These are phyloP conservation scores for Ajuga reptans DNA, from an alignment of 305 asterid species.

Conservation along the genomic window DNA sequence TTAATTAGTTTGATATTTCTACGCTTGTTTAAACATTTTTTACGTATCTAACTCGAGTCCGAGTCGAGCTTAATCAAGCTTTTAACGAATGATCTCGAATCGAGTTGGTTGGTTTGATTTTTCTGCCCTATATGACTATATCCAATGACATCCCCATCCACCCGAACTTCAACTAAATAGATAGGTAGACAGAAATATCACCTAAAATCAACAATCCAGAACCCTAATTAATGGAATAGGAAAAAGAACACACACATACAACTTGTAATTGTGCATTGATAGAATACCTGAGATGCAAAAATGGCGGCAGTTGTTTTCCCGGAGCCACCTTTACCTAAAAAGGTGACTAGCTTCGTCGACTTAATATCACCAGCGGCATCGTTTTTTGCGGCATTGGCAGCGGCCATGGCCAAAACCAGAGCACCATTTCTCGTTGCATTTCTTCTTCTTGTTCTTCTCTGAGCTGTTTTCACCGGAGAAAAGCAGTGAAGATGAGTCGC, in stretches of 20 bases:
- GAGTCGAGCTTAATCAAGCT: too few relatives aligned
- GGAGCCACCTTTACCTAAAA: constrained; percentile 91
- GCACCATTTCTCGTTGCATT: constrained; percentile 24
- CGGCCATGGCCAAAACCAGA: constrained; percentile 27
- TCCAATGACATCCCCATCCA: background rate
- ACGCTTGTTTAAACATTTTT: too few relatives aligned
- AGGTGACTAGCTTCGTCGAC: constrained; percentile 64
- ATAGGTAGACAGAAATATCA: background rate
- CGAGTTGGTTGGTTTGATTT: too few relatives aligned
- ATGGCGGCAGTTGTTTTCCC: constrained; percentile 86
- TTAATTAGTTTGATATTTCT: too few relatives aligned
- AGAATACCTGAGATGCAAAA: constrained; percentile 79
- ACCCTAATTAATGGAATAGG: background rate
- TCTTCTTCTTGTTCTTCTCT: constrained; percentile 24
- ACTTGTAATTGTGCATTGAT: background rate
- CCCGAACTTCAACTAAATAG: background rate
- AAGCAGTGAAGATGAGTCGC: constrained; percentile 19
- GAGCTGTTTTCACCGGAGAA: constrained; percentile 20
- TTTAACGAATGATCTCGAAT: too few relatives aligned
- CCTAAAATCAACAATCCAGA: background rate
- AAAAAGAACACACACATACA: background rate
- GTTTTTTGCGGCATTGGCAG: constrained; percentile 33
- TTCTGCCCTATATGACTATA: too few relatives aligned
- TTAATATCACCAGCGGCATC: constrained; percentile 24
- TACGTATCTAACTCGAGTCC: too few relatives aligned